Percentiles rank a stretch among this genome's conserved stretches.
Evolutionary conservation across 805 yeast genomes (phyloP).

Genomic region (Kazachstania martiniae): DNA sequence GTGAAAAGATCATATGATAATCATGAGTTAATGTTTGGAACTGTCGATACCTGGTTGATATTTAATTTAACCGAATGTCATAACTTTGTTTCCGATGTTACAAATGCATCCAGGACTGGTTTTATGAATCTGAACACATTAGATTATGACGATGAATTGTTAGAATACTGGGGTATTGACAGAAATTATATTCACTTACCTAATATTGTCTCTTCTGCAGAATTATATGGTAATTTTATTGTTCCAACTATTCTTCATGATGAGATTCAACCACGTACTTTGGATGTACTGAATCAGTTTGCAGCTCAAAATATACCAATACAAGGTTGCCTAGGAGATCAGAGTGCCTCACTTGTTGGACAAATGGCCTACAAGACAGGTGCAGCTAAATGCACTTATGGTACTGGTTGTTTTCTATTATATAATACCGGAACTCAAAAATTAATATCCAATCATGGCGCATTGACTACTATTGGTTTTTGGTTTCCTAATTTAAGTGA

Average conservation of each 20-base stretch:
- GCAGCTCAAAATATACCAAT: constrained; percentile 53
- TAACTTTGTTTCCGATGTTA: constrained; percentile 70
- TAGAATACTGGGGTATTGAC: constrained; percentile 74
- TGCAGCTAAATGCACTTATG: constrained; percentile 89
- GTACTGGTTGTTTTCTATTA: constrained; percentile 87
- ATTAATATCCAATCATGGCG: constrained; percentile 65
- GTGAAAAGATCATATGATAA: constrained; percentile 58
- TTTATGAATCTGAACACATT: constrained; percentile 72
- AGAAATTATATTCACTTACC: constrained; percentile 56
- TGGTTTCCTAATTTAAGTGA: constrained; percentile 61
- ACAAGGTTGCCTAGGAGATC: constrained; percentile 90
- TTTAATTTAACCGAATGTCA: constrained; percentile 68
- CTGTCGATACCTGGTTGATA: constrained; percentile 89
- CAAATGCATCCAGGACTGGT: constrained; percentile 87
- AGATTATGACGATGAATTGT: constrained; percentile 64
- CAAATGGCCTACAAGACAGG: constrained; percentile 79
- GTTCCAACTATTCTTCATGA: constrained; percentile 39
- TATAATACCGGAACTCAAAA: constrained; percentile 76
- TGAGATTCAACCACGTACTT: constrained; percentile 41
- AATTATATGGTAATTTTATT: constrained; percentile 61
- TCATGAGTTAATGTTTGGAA: constrained; percentile 83
- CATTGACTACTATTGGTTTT: constrained; percentile 81
- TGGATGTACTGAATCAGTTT: constrained; percentile 42
- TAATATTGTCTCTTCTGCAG: constrained; percentile 66
- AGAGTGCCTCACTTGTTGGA: constrained; percentile 86